A percentile compares a stretch with the other conserved stretches of the same genome.
These are phyloP conservation scores for Lachnellula hyalina DNA, from an alignment of 2,329 filamentous ascomycete genomes.

Conservation along the genomic window DNA sequence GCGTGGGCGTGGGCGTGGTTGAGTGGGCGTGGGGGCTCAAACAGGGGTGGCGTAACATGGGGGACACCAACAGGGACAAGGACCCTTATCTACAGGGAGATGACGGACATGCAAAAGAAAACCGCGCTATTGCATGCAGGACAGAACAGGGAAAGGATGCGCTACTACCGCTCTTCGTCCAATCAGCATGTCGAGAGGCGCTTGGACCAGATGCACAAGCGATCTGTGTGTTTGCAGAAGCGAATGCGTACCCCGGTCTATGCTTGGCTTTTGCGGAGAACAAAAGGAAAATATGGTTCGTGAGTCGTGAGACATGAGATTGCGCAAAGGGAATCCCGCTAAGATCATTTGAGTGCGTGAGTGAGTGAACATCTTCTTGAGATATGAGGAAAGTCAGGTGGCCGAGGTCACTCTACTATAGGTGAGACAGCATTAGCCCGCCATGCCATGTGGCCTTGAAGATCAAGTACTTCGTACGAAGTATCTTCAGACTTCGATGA, in stretches of 20 bases:
- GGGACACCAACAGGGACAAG: not conserved
- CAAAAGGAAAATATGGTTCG: conserved; percentile 4
- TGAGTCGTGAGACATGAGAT: not conserved
- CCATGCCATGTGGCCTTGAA: not conserved
- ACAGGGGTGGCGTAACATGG: not conserved
- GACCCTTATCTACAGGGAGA: not conserved
- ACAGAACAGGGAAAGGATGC: conserved; percentile 3
- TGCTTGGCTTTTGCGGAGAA: conserved; percentile 8
- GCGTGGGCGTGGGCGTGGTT: too few relatives aligned
- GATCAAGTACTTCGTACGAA: not conserved
- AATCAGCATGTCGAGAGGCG: not conserved
- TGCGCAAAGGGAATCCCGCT: not conserved
- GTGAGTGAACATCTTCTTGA: not conserved
- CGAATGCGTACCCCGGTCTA: not conserved
- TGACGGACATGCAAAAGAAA: not conserved
- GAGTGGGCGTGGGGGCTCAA: too few relatives aligned
- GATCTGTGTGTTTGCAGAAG: conserved; percentile 24
- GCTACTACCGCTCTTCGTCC: not conserved
- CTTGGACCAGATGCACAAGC: conserved; percentile 12
- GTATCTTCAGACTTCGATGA: too few relatives aligned
- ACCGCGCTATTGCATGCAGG: conserved; percentile 1
- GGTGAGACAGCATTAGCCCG: not conserved
- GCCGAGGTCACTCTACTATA: not conserved
- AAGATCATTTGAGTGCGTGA: not conserved
- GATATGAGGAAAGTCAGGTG: not conserved